Base-by-base conservation (phyloP, 2,329 filamentous ascomycete species). In the Gliomastix tumulicola region DNA sequence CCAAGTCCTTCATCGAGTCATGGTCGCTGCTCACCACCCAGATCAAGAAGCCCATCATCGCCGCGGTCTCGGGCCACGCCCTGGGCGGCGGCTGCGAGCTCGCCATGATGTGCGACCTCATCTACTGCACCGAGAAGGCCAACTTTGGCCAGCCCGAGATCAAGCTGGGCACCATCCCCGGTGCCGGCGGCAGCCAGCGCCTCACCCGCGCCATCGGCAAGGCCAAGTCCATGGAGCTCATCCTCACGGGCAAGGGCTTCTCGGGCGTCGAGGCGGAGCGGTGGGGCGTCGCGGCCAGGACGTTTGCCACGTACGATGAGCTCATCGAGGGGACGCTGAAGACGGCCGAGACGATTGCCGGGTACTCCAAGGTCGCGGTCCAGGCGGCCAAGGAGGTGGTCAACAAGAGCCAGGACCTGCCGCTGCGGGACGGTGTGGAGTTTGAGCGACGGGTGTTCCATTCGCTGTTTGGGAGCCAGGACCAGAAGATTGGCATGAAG, bases 111-210 rank as follows among this genome's bases (percentile, higher is more conserved):
- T 88, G 84, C 54, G 92, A 98, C 59, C 82, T 97, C 48, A 65
- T 98, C 41, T 97, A 97, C 71, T 92, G 86, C 65, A 89, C 85
- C 3, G 73, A 82, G 35, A 77, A 64, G 13, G 90, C 92, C 46
- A 94, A 87, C 51, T 96, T 98, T 56, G 92, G 92, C 11, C 92
- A 97, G 66, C 92, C 92, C 1, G 92, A 98, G 69, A 88, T 98
- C 68, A 96, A 94, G 66, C 73, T 98, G 4, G 92, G 92, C 19
- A 84, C 84, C 3, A 87, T 97, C 38, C 92, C 92, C 1, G 92
- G 92, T 4, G 92, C 86, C 0, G 92, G 92, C 20, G 92, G 92
- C 7, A 88, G 82, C 44, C 92, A 98, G 70, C 74, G 92, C 8
- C 68, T 98, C 32, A 94, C 88, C 6, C 75, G 79, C 18, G 88